Percentiles rank a stretch among this genome's conserved stretches.
Conservation (phyloP, 2,329 filamentous ascomycete genomes). For the Phoma sp. region DNA sequence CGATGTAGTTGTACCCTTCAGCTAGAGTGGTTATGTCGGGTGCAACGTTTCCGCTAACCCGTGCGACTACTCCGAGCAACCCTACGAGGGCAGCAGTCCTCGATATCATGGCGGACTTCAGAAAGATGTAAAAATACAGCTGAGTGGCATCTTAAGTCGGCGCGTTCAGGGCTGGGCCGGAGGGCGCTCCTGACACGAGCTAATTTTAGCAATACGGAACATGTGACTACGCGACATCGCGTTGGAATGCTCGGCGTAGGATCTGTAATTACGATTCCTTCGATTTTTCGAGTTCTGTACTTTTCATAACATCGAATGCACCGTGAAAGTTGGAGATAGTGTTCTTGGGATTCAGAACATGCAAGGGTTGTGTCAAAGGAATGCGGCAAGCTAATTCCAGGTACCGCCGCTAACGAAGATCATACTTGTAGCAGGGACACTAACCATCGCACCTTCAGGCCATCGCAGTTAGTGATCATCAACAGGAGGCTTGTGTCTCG, state of each 20-base stretch:
- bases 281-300: too few relatives aligned
- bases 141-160: slow-evolving; percentile 9
- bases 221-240: slow-evolving; percentile 1
- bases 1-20: slow-evolving; percentile 43
- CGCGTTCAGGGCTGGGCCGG: not conserved
- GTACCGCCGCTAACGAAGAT: slow-evolving; percentile 15
- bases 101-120: slow-evolving; percentile 23
- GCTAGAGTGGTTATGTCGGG: slow-evolving; percentile 41
- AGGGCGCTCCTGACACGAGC: slow-evolving; percentile 10
- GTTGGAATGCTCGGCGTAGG: not conserved
- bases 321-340: not conserved
- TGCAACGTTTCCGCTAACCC: slow-evolving; percentile 27
- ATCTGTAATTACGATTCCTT: not conserved
- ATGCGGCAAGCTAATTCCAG: slow-evolving; percentile 6
- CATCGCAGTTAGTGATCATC: not conserved
- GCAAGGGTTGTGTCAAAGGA: not conserved
- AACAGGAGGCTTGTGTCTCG: too few relatives aligned
- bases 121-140: not conserved
- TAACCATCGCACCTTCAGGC: slow-evolving; percentile 1
- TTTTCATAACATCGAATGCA: too few relatives aligned
- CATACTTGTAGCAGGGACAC: slow-evolving; percentile 9
- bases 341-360: not conserved
- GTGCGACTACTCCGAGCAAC: slow-evolving; percentile 5
- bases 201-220: slow-evolving; percentile 15
- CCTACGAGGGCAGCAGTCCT: slow-evolving; percentile 6